Evolutionary conservation across 768 basidiomycete genomes (phyloP), one percentile per base, ranked within the genome.

Genomic region (Leccinum broughii): DNA sequence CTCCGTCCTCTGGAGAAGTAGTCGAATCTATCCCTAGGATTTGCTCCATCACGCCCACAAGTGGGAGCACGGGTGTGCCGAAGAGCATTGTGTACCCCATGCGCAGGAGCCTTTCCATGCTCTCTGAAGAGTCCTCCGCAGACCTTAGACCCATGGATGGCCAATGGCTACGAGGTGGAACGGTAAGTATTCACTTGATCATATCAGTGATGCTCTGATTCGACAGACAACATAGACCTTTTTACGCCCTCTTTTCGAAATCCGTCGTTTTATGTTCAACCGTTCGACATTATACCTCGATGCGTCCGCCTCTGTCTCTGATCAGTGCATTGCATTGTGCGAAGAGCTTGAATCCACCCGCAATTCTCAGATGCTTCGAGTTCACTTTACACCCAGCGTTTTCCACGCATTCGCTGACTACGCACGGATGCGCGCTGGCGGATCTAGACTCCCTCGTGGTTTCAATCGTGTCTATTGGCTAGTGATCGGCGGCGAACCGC

Each of bases 41-140:
- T 1, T 64, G 44, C 41, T 64, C 63, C 57, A 60, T 64, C 35
- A 64, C 57, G 28, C 63, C 64, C 22, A 72, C 70, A 5, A 66
- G 66, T 35, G 70, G 70, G 28, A 72, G 64, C 59, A 71, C 70
- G 17, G 63, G 63, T n/a, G 13, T 64, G 34, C 63, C 63, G 10
- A 64, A 64, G 54, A 64, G 63, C 20, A 64, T 64, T 2, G 63
- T 64, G 7, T 64, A 64, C 26, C 63, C 63, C 17, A 64, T 64
- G 63, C 51, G 37, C 51, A 64, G 63, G 51, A 60, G 57, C 3
- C 63, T 64, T 22, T 49, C 54, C 7, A 63, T 64, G 8, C 63
- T 64, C 17, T 52, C 57, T n/a, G 57, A 64, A 37, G 63, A 60
- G 54, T 64, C 57, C 20, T 63, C 63, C 13, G 26, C 22, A 22